Evolutionary conservation across 2,329 filamentous ascomycete species (phyloP), one percentile per base, ranked within the genome.

Genomic region (Cladophialophora carrionii): DNA sequence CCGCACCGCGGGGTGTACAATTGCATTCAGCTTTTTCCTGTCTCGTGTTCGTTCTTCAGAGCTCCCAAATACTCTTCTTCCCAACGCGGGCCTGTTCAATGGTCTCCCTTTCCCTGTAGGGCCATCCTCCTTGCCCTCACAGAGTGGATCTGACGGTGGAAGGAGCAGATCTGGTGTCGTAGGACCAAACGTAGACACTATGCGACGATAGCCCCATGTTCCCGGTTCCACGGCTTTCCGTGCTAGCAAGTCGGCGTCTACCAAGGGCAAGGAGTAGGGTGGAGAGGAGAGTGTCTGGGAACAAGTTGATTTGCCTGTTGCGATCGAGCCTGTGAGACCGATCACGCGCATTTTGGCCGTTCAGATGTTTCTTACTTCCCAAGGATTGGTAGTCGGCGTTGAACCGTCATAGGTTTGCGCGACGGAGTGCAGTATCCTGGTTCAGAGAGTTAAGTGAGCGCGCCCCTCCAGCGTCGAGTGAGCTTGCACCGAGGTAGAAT

Each of bases 231-330:
- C 94, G 65, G 98, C 95, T 77, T 95, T 86, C 72, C 94, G 92
- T 55, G 95, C 94, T 67, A 98, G 85, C 62, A 96, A 80, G 80
- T 99, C 95, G 75, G 95, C 94, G 76, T 99, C 95, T 80, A 99
- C 89, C 72, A 99, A 85, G 73, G 95, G 93, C 67, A 99, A 85
- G 66, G 86, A 89, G 82, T 97, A 90, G 0, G 94, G 95, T 4
- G 90, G 82, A 4, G 86, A 83, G 57, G 90, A 87, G 73, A 99
- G 90, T 72, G 96, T 85, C 46, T 85, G 83, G 31, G 95, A 96
- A 62, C 97, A 92, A 71, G 94, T 99, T 53, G 94, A 96, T 85
- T 99, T 99, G 77, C 95, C 95, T 5, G 95, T 99, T 66, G 95
- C 95, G 75, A 99, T 98, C 67, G 93, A 96, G 76, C 95, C 95